Conservation (phyloP, 768 basidiomycete genomes). For the Boletus edulis region DNA sequence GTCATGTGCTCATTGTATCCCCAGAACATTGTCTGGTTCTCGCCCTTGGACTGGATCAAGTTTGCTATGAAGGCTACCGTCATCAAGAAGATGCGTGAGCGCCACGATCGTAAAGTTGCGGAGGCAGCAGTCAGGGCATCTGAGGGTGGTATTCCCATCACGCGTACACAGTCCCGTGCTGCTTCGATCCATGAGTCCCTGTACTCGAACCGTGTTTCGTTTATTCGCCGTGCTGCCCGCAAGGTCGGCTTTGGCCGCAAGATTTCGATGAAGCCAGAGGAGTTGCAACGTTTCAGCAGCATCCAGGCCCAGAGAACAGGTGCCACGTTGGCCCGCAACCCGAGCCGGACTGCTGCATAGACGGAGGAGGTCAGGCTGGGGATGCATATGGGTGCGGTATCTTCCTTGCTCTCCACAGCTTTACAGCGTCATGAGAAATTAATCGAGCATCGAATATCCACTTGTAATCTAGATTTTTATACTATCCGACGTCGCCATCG, state of each 20-base stretch:
- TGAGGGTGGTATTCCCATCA: conserved; percentile 59
- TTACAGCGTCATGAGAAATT: conserved; percentile 14
- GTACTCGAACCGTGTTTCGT: conserved; percentile 93
- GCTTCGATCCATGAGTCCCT: conserved; percentile 88
- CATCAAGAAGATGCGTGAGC: conserved; percentile 79
- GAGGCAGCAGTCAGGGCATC: conserved; percentile 36
- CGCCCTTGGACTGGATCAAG: conserved; percentile 94
- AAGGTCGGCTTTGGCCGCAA: conserved; percentile 87
- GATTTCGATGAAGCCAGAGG: conserved; percentile 79
- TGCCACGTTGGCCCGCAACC: conserved; percentile 73
- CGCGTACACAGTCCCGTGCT: conserved; percentile 85
- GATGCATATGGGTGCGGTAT: conserved; percentile 21
- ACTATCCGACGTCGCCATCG: conserved; percentile 16
- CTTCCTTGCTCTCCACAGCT: conserved; percentile 20
- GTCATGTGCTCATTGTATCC: conserved; percentile 7
- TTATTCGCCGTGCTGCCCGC: conserved; percentile 84
- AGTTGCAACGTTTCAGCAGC: conserved; percentile 81
- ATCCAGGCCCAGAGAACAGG: conserved; percentile 84
- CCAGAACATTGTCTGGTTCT: conserved; percentile 94
- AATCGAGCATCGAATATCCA: conserved; percentile 30
- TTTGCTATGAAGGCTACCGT: conserved; percentile 94
- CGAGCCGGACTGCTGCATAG: conserved; percentile 58
- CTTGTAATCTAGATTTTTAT: conserved; percentile 34
- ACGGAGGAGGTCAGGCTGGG: conserved; percentile 1
- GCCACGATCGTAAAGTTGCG: conserved; percentile 43